Conservation (phyloP, 2,329 filamentous ascomycete species). For the Fusarium cyanostomum region DNA sequence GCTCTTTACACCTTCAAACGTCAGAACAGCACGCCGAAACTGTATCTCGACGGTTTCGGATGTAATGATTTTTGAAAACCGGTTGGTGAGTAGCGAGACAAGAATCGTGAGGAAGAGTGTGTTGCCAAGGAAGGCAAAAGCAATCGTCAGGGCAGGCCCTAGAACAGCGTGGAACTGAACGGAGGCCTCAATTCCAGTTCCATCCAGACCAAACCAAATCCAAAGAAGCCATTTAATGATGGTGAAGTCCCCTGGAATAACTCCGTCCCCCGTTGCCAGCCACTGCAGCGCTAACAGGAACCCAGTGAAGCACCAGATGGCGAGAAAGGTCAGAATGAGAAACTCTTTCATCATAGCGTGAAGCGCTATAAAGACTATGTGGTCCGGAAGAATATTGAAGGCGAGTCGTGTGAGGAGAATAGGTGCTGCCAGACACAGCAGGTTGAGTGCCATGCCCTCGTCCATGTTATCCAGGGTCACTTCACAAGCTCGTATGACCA, state of each 20-base stretch:
- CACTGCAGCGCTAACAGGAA: slow-evolving; percentile 75
- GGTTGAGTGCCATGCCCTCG: slow-evolving; percentile 65
- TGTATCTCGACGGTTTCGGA: slow-evolving; percentile 75
- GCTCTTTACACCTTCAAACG: slow-evolving; percentile 76
- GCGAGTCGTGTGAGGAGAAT: slow-evolving; percentile 73
- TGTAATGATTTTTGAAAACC: slow-evolving; percentile 71
- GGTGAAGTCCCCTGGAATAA: slow-evolving; percentile 53
- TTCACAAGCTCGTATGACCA: slow-evolving; percentile 65
- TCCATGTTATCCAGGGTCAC: slow-evolving; percentile 53
- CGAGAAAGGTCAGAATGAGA: slow-evolving; percentile 69
- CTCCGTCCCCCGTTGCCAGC: slow-evolving; percentile 53
- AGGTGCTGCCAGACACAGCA: slow-evolving; percentile 71
- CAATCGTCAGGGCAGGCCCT: slow-evolving; percentile 73
- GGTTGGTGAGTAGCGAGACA: slow-evolving; percentile 76
- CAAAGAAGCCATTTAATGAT: slow-evolving; percentile 79
- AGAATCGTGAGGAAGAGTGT: slow-evolving; percentile 72
- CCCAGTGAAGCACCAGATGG: slow-evolving; percentile 73
- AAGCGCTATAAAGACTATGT: slow-evolving; percentile 76
- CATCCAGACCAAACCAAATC: slow-evolving; percentile 81
- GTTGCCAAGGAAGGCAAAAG: slow-evolving; percentile 77
- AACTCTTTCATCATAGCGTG: slow-evolving; percentile 79
- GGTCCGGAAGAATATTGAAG: slow-evolving; percentile 77
- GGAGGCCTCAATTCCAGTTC: slow-evolving; percentile 58
- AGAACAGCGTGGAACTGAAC: slow-evolving; percentile 71
- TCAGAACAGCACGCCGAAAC: slow-evolving; percentile 74